Evolutionary conservation across 176 grass and related monocot genomes (phyloP).

Genomic region (Triticum dicoccoides): DNA sequence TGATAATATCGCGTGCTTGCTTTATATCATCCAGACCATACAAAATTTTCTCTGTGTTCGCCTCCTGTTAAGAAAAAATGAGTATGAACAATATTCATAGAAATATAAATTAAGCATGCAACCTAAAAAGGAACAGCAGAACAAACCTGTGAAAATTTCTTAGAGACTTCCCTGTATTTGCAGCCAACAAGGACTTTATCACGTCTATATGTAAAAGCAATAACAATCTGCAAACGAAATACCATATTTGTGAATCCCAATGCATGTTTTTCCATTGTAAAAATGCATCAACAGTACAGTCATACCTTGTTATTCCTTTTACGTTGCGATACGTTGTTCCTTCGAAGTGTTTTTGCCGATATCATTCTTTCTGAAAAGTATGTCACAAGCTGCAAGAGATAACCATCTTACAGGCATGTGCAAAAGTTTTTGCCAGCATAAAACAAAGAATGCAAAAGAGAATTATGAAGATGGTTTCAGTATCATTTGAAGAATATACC

Average conservation of each 20-base stretch:
- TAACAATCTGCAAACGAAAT: conserved; percentile 62
- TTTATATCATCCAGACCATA: conserved; percentile 97
- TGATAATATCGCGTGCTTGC: conserved; percentile 67
- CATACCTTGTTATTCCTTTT: conserved; percentile 47
- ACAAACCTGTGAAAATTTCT: conserved; percentile 85
- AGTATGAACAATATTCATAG: conserved; percentile 3
- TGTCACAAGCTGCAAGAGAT: conserved; percentile 60
- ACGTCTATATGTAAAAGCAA: conserved; percentile 82
- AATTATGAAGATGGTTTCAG: background rate
- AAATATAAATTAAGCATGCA: conserved; percentile 16
- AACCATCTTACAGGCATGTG: conserved; percentile 32
- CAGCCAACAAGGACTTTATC: conserved; percentile 71
- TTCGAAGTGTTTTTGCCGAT: conserved; percentile 66
- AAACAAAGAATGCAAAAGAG: conserved; percentile 26
- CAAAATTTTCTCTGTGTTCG: conserved; percentile 74
- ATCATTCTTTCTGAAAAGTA: conserved; percentile 83
- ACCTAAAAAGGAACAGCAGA: conserved; percentile 8
- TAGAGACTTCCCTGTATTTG: conserved; percentile 74
- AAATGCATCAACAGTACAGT: background rate
- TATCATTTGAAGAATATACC: background rate
- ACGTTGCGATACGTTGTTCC: conserved; percentile 69
- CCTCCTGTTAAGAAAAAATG: conserved; percentile 53
- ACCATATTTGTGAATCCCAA: conserved; percentile 8
- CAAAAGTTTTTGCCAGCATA: conserved; percentile 14
- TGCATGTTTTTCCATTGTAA: conserved; percentile 6